Evolutionary conservation across 2,329 filamentous ascomycete species (phyloP), one percentile per base, ranked within the genome.

Genomic region (Stagonosporopsis tanaceti): DNA sequence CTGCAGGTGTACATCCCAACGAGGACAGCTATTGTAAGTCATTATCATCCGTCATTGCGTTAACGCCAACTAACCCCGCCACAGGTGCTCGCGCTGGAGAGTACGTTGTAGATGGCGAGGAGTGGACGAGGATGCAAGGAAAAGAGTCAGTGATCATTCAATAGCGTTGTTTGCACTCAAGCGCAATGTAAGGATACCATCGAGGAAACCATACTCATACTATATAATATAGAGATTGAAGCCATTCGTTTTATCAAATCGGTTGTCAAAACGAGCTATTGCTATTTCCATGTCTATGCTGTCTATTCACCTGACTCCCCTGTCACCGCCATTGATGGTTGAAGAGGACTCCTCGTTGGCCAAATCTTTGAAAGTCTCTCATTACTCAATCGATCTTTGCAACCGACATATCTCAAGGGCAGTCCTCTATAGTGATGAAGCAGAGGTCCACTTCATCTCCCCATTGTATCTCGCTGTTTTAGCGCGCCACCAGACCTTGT

Each of bases 1-100:
- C 87, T 92, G 45, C 95, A 98, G 75, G 85, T 97, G 50, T 99
- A 99, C 75, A 86, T 96, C 59, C 94, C 94, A 15, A 87, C 87
- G 50, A 84, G 94, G 68, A 93, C 90, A 60, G 94, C 92, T 20
- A 80, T 97, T 76, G 93, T 96, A 76, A 79, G 84, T 81, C 50
- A 22, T 15, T 20, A 42, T 15, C 24, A 42, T 25, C n/a, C 17
- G 2, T 30, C 32, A 41, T 52, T 20, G 24, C 2, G 11, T 20
- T 6, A 8, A 14, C 24, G 17, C 6, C 2, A 17, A 32, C 62
- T 67, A 64, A 65, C n/a, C n/a, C 28, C 24, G 22, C 27, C 22
- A 24, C 35, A 70, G 65, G 63, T 72, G 2, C 53, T 73, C 41
- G 71, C 71, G 11, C 59, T 72, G 32, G 71, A 73, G 57, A 64